Conservation (phyloP, 306 rosid species). For the Vigna hirtella region DNA sequence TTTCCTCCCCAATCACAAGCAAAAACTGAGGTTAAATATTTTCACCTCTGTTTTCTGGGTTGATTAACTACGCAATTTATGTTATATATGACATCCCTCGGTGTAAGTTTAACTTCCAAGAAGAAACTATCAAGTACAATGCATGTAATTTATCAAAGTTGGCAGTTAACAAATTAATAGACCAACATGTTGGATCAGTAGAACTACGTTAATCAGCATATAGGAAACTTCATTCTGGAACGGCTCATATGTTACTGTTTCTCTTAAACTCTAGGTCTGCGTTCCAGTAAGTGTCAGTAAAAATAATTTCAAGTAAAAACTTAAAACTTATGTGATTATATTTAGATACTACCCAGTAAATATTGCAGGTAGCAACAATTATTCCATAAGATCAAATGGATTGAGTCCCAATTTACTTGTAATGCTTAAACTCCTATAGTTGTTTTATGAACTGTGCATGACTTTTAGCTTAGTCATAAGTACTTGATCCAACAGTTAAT, state of each 20-base stretch:
- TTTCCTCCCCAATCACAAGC: background rate
- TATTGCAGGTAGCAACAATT: too few relatives aligned
- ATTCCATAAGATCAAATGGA: too few relatives aligned
- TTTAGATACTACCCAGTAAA: too few relatives aligned
- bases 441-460: too few relatives aligned
- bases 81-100: background rate
- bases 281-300: too few relatives aligned
- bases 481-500: too few relatives aligned
- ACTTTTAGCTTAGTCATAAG: too few relatives aligned
- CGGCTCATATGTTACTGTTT: background rate
- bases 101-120: background rate
- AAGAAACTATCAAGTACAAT: background rate
- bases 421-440: too few relatives aligned
- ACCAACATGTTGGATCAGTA: background rate
- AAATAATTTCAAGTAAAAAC: too few relatives aligned
- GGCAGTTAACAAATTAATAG: background rate
- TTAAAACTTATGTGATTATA: too few relatives aligned
- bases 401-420: too few relatives aligned
- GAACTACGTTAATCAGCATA: background rate
- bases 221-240: background rate
- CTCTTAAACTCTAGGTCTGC: background rate
- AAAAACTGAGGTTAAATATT: constrained; percentile 2
- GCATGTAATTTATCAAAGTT: background rate
- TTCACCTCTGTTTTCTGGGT: constrained; percentile 21
- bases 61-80: background rate